Conservation (phyloP, 2,329 filamentous ascomycete species). For the Alternaria conjuncta region DNA sequence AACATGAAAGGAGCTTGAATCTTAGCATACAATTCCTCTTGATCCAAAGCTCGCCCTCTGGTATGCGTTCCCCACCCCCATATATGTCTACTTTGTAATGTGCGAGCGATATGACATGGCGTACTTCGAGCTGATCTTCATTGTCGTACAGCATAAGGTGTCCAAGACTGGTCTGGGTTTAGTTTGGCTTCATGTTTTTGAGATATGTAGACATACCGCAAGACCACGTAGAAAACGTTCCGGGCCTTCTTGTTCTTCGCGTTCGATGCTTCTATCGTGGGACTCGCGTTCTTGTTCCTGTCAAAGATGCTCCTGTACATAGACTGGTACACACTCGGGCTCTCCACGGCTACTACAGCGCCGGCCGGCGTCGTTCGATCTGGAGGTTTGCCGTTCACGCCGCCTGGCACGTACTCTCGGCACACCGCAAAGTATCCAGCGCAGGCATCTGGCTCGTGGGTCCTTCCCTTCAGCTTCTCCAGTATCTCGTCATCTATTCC, state of each 20-base stretch:
- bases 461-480: constrained; percentile 29
- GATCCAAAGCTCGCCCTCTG: constrained; percentile 93
- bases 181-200: constrained; percentile 1
- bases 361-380: constrained; percentile 83
- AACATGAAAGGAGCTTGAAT: background rate
- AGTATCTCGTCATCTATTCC: constrained; percentile 32
- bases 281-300: constrained; percentile 65
- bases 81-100: constrained; percentile 87
- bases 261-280: constrained; percentile 61
- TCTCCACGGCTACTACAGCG: constrained; percentile 77
- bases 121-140: constrained; percentile 90
- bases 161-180: constrained; percentile 60
- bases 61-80: constrained; percentile 76
- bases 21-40: constrained; percentile 75
- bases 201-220: constrained; percentile 65
- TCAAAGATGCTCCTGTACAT: constrained; percentile 98
- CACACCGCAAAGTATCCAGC: constrained; percentile 96
- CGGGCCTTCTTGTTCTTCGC: constrained; percentile 67
- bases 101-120: constrained; percentile 91
- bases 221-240: constrained; percentile 91
- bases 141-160: constrained; percentile 98
- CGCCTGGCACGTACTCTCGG: constrained; percentile 88
- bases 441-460: constrained; percentile 76
- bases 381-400: constrained; percentile 90
- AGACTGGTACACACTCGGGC: constrained; percentile 94